Conservation (phyloP, 352 stramenopile species). For the Phytophthora podocarpi region DNA sequence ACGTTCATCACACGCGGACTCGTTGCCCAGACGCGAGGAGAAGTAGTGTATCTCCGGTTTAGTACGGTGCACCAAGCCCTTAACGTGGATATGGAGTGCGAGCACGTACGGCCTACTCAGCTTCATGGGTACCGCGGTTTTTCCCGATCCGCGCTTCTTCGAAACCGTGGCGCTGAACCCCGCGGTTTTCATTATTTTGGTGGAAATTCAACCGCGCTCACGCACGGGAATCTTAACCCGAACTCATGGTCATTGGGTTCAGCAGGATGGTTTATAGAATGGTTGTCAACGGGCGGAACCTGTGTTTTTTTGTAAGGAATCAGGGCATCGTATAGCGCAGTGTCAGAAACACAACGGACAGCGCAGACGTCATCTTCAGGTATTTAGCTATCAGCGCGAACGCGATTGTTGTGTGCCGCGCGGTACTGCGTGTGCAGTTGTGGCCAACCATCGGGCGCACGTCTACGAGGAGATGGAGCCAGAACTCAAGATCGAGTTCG, state of each 20-base stretch:
- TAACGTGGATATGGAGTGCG: no score
- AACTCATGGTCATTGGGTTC: not conserved
- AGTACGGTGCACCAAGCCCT: no score
- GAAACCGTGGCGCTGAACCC: no score
- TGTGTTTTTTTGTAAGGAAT: slow-evolving; percentile 4
- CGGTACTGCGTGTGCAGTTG: no score
- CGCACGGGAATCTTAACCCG: no score
- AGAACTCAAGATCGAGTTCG: not conserved
- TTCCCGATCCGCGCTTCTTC: no score
- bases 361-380: not conserved
- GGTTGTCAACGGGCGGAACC: slow-evolving; percentile 1
- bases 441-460: not conserved
- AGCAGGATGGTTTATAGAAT: not conserved
- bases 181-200: no score
- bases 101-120: no score
- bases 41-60: no score
- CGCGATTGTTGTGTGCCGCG: not conserved
- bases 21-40: no score
- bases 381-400: not conserved
- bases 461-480: not conserved
- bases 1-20: slow-evolving; percentile 3
- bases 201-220: no score
- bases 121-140: no score
- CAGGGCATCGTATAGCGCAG: slow-evolving; percentile 1
- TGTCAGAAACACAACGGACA: not conserved